phyloP scores from a whole-genome alignment of 192 early-diverging fungal species.

The Linnemannia hyalina region DNA sequence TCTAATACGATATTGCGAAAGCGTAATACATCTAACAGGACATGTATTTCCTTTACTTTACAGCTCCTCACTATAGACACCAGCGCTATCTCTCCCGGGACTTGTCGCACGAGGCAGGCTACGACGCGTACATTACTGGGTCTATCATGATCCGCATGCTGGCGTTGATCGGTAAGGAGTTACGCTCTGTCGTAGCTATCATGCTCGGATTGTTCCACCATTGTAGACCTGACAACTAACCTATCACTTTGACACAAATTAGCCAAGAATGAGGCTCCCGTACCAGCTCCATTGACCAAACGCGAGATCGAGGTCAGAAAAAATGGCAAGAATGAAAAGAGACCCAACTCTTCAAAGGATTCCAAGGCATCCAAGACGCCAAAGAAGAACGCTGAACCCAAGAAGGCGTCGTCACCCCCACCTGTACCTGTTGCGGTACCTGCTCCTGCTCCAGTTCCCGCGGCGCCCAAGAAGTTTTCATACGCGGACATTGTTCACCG shows the following conservation, averaged over 20 bases:
- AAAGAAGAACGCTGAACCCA: background rate
- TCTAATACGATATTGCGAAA: background rate
- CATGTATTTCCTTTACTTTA: background rate
- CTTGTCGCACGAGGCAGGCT: constrained; percentile 90
- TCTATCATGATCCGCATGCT: constrained; percentile 77
- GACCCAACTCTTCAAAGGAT: background rate
- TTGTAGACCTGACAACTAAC: background rate
- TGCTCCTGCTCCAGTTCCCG: background rate
- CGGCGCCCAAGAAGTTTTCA: constrained; percentile 25
- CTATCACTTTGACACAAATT: background rate
- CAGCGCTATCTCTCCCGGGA: constrained; percentile 49
- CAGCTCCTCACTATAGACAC: constrained; percentile 66
- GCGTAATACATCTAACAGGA: background rate
- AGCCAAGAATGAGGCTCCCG: background rate
- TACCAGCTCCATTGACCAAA: background rate
- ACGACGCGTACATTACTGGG: constrained; percentile 92
- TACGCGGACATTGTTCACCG: constrained; percentile 24
- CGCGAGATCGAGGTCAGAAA: background rate
- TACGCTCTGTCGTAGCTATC: background rate
- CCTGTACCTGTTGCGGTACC: background rate
- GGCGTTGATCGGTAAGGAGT: constrained; percentile 48
- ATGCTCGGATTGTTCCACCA: background rate
- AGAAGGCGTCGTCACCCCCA: background rate
- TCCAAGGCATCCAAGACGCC: background rate
- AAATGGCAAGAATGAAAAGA: constrained; percentile 1